Evolutionary conservation across 352 stramenopile species (phyloP).

Genomic region (Blastocystis sp.): DNA sequence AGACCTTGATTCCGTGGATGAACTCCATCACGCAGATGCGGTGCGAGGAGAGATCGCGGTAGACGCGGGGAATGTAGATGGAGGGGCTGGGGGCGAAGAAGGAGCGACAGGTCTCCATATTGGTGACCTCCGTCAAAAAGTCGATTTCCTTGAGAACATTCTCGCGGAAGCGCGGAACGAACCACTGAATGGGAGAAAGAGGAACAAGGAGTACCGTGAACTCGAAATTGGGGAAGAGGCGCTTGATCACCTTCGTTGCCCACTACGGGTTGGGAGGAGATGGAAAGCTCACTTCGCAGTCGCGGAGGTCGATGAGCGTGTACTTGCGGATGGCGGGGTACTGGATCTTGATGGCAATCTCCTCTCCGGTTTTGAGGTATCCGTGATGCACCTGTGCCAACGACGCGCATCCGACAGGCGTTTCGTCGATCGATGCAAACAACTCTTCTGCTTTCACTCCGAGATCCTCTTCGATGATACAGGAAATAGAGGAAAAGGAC

Average conservation of each 20-base stretch:
- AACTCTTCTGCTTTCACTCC: not conserved
- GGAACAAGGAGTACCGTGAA: not conserved
- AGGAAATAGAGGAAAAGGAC: conserved; percentile 23
- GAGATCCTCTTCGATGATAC: conserved; percentile 43
- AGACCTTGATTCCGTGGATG: conserved; percentile 44
- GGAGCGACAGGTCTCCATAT: not conserved
- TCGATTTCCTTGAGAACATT: conserved; percentile 54
- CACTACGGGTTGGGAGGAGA: not conserved
- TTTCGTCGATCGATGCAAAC: conserved; percentile 60
- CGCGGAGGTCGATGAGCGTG: conserved; percentile 61
- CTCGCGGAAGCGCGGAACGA: conserved; percentile 12
- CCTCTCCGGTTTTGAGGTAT: conserved; percentile 66
- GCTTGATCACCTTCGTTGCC: conserved; percentile 44
- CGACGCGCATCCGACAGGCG: conserved; percentile 72
- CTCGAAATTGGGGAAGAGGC: conserved; percentile 48
- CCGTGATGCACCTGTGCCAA: conserved; percentile 73
- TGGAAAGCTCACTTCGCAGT: not conserved
- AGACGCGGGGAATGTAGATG: conserved; percentile 38
- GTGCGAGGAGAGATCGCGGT: not conserved
- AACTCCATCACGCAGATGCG: conserved; percentile 53
- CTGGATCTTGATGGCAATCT: conserved; percentile 78
- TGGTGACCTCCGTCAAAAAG: conserved; percentile 17
- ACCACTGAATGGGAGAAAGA: conserved; percentile 29
- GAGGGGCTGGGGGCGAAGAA: conserved; percentile 3
- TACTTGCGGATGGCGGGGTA: conserved; percentile 73